These are phyloP conservation scores for Sporobolomyces roseus DNA, from an alignment of 768 basidiomycete genomes.

Conservation along the genomic window DNA sequence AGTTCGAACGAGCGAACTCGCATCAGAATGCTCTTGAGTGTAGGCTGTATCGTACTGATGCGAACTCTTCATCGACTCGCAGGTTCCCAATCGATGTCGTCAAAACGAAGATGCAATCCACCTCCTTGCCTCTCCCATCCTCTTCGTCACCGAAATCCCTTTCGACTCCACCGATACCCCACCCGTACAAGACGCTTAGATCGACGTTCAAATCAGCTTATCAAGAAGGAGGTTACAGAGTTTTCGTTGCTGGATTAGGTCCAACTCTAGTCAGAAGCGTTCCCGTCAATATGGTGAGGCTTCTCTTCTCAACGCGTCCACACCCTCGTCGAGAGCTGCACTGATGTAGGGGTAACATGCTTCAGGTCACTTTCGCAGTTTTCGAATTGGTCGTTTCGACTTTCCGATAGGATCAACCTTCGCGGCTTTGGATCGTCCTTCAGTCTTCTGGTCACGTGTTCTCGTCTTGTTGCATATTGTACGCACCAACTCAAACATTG, in stretches of 20 bases:
- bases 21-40: too few species aligned
- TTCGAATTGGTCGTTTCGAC: conserved; percentile 55
- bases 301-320: not conserved
- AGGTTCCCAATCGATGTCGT: conserved; percentile 88
- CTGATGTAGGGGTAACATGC: too few species aligned
- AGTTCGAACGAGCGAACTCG: too few species aligned
- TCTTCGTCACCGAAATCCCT: too few species aligned
- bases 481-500: too few species aligned
- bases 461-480: too few species aligned
- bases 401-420: conserved; percentile 19
- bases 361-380: conserved; percentile 66
- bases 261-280: conserved; percentile 75
- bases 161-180: not conserved
- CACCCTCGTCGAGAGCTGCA: not conserved
- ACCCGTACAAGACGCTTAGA: conserved; percentile 15
- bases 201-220: conserved; percentile 54
- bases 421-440: too few species aligned
- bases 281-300: conserved; percentile 65
- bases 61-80: not conserved
- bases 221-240: conserved; percentile 61
- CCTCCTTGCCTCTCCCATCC: not conserved
- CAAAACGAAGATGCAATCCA: conserved; percentile 79
- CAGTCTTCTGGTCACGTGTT: not conserved
- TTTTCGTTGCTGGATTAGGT: conserved; percentile 71
- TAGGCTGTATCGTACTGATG: too few species aligned